A percentile compares a stretch with the other conserved stretches of the same genome.
phyloP scores from a whole-genome alignment of 1,139 yeast genomes.

The Scheffersomyces segobiensis region DNA sequence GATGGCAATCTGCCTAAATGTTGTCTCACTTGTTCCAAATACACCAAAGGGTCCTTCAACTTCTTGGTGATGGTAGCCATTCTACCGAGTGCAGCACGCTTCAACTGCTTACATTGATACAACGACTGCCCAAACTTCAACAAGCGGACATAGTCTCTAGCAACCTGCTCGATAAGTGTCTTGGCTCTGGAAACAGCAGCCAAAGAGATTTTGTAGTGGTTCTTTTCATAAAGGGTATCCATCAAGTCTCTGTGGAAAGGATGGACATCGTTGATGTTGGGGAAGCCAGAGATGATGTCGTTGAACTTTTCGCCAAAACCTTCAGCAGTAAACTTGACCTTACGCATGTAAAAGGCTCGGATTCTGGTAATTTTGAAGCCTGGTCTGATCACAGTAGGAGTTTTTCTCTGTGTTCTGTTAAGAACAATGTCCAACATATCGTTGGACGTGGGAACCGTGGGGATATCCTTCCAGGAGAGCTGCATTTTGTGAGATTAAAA shows the following conservation, averaged over 20 bases:
- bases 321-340: constrained; percentile 92
- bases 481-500: constrained; percentile 55
- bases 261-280: constrained; percentile 95
- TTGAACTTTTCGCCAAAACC: constrained; percentile 92
- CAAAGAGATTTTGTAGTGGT: constrained; percentile 95
- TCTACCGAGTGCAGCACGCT: constrained; percentile 98
- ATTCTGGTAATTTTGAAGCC: constrained; percentile 97
- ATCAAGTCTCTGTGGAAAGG: constrained; percentile 97
- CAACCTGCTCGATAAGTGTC: constrained; percentile 90
- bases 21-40: constrained; percentile 97
- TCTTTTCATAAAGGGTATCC: constrained; percentile 97
- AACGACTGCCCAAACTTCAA: constrained; percentile 96
- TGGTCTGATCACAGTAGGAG: constrained; percentile 96
- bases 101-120: constrained; percentile 97
- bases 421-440: constrained; percentile 95
- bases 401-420: constrained; percentile 96
- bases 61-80: constrained; percentile 98
- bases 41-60: constrained; percentile 87
- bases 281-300: constrained; percentile 84
- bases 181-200: constrained; percentile 95
- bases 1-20: constrained; percentile 98
- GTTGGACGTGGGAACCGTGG: constrained; percentile 87
- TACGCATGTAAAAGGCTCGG: constrained; percentile 97
- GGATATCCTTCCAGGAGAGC: constrained; percentile 97
- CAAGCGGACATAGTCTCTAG: constrained; percentile 91